Evolutionary conservation across 306 rosid species (phyloP).

Genomic region (Prunus fruticosa): DNA sequence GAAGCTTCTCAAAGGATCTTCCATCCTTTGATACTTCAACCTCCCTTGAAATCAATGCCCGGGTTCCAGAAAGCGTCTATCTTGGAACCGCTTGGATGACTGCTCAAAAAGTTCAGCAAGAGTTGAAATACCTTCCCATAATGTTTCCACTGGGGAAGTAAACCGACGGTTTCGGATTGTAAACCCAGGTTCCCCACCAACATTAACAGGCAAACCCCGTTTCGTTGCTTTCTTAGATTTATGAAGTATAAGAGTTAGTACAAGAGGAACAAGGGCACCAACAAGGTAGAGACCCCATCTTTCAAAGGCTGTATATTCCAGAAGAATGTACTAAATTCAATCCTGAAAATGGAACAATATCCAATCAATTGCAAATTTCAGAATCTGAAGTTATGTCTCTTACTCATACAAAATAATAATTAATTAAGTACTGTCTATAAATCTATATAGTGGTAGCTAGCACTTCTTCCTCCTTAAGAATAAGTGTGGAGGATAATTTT

Average conservation of each 20-base stretch:
- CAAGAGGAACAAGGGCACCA: slow-evolving; percentile 62
- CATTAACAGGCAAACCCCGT: slow-evolving; percentile 63
- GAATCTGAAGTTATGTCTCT: too few relatives aligned
- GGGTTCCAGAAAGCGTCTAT: slow-evolving; percentile 66
- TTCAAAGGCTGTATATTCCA: slow-evolving; percentile 8
- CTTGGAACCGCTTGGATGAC: slow-evolving; percentile 48
- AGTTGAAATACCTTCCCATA: slow-evolving; percentile 77
- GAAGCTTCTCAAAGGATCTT: slow-evolving; percentile 79
- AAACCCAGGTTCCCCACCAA: slow-evolving; percentile 62
- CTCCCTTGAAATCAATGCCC: slow-evolving; percentile 61
- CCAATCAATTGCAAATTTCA: neutral
- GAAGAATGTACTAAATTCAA: slow-evolving; percentile 12
- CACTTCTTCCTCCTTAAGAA: too few relatives aligned
- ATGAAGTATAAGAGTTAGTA: slow-evolving; percentile 49
- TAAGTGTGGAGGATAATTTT: too few relatives aligned
- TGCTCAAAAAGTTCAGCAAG: slow-evolving; percentile 81
- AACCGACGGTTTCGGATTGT: slow-evolving; percentile 58
- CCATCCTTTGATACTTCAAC: slow-evolving; percentile 53
- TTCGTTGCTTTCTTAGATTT: slow-evolving; percentile 49
- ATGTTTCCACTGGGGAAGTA: slow-evolving; percentile 41
- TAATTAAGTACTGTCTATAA: too few relatives aligned
- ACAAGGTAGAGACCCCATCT: slow-evolving; percentile 63
- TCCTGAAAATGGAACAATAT: slow-evolving; percentile 23
- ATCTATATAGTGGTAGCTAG: too few relatives aligned
- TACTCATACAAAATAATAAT: too few relatives aligned